Percentiles rank a stretch among this genome's conserved stretches.
These are phyloP conservation scores for Letharia lupina DNA, from an alignment of 495 filamentous ascomycete species.

Conservation along the genomic window DNA sequence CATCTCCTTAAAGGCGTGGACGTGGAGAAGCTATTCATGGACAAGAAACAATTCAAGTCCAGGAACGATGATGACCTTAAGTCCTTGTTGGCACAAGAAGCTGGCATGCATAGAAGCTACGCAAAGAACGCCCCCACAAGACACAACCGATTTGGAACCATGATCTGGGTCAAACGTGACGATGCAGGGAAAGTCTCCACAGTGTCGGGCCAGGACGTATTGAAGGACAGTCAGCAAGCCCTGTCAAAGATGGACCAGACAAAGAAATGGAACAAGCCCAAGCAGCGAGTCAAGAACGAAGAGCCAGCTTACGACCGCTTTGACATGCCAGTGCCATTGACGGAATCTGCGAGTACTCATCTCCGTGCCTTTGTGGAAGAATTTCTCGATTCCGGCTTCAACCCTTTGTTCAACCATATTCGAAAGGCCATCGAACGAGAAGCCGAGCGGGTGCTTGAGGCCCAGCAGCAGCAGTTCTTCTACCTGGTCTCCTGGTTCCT, in stretches of 20 bases:
- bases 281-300: constrained; percentile 53
- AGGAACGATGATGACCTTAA: constrained; percentile 66
- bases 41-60: constrained; percentile 56
- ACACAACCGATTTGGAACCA: constrained; percentile 92
- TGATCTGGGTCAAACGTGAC: constrained; percentile 91
- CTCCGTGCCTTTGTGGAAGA: constrained; percentile 81
- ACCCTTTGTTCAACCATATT: constrained; percentile 80
- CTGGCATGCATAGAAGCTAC: constrained; percentile 67
- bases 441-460: constrained; percentile 66
- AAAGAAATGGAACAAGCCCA: constrained; percentile 84
- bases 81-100: constrained; percentile 67
- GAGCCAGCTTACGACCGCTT: constrained; percentile 61
- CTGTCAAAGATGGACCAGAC: constrained; percentile 79
- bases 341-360: constrained; percentile 56
- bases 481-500: constrained; percentile 94
- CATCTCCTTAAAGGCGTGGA: constrained; percentile 88
- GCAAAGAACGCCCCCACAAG: constrained; percentile 73
- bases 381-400: constrained; percentile 92
- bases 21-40: constrained; percentile 75
- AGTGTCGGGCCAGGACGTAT: constrained; percentile 76
- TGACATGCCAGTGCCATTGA: constrained; percentile 60
- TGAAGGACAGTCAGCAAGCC: constrained; percentile 64
- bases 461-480: constrained; percentile 76
- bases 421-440: constrained; percentile 87
- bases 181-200: constrained; percentile 70